Evolutionary conservation across 345 rosid species (phyloP).

Genomic region (Pugionium cornutum): DNA sequence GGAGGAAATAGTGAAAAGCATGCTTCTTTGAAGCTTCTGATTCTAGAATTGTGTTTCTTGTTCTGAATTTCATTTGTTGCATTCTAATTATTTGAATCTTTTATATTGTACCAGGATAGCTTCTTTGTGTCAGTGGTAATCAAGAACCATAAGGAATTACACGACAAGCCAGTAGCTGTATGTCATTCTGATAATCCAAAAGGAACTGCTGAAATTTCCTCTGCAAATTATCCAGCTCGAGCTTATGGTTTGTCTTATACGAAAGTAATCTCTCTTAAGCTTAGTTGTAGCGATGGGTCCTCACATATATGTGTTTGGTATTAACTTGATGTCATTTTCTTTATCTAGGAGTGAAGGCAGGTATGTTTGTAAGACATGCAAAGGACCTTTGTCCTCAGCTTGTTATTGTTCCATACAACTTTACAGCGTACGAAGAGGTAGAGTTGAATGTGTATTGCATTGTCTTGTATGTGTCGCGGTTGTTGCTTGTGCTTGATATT

Average conservation of each 20-base stretch:
- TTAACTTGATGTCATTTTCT: slow-evolving; percentile 17
- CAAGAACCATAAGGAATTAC: slow-evolving; percentile 66
- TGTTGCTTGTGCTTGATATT: slow-evolving; percentile 24
- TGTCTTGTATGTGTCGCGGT: neutral
- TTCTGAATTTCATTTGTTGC: slow-evolving; percentile 15
- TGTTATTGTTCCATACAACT: slow-evolving; percentile 81
- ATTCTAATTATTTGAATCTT: slow-evolving; percentile 23
- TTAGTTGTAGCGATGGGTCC: slow-evolving; percentile 8
- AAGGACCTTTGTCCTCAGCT: slow-evolving; percentile 88
- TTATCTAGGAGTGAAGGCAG: slow-evolving; percentile 72
- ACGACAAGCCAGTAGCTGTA: slow-evolving; percentile 83
- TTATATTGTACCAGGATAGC: slow-evolving; percentile 71
- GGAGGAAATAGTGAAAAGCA: slow-evolving; percentile 6
- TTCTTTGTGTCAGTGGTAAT: slow-evolving; percentile 92
- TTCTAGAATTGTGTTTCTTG: slow-evolving; percentile 12
- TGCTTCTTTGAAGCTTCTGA: slow-evolving; percentile 5
- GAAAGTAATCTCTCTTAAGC: slow-evolving; percentile 33
- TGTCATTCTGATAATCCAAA: slow-evolving; percentile 89
- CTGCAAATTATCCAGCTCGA: slow-evolving; percentile 95
- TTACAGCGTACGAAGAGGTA: slow-evolving; percentile 89
- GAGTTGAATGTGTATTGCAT: slow-evolving; percentile 11
- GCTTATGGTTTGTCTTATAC: slow-evolving; percentile 64
- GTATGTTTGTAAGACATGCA: slow-evolving; percentile 93
- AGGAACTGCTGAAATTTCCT: slow-evolving; percentile 98
- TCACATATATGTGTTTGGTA: slow-evolving; percentile 21